Evolutionary conservation across 176 grass and related monocot species (phyloP).

Genomic region (Eleusine indica): DNA sequence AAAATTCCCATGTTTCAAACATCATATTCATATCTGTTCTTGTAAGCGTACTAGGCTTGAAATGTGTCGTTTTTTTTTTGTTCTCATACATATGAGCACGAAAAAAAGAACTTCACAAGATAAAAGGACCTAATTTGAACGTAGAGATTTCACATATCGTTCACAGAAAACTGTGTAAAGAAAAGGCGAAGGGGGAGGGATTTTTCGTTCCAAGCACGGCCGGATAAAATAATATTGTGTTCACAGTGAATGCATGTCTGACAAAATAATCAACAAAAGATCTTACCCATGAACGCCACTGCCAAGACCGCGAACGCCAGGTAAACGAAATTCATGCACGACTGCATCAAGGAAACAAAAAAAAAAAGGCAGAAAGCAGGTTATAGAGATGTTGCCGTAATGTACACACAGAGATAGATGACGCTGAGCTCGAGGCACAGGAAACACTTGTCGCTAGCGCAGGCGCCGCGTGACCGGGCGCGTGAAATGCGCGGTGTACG

Average conservation of each 20-base stretch:
- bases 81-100: neutral
- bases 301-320: conserved; percentile 78
- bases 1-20: neutral
- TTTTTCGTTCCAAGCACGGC: no score
- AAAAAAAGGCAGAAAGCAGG: neutral
- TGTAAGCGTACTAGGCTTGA: neutral
- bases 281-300: conserved; percentile 93
- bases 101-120: no score
- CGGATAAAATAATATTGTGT: neutral
- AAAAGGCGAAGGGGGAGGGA: neutral
- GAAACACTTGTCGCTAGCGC: neutral
- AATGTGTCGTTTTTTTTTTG: neutral
- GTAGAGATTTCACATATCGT: neutral
- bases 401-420: neutral
- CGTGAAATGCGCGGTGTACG: neutral
- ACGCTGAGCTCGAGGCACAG: neutral
- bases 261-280: neutral
- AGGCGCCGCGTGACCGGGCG: no score
- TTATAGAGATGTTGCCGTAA: neutral
- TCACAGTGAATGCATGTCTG: neutral
- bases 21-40: neutral
- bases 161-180: neutral
- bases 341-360: conserved; percentile 49
- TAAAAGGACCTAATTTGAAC: neutral
- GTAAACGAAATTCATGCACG: conserved; percentile 89